Base-by-base conservation (phyloP, 2,329 filamentous ascomycete species). In the Xylaria hypoxylon region DNA sequence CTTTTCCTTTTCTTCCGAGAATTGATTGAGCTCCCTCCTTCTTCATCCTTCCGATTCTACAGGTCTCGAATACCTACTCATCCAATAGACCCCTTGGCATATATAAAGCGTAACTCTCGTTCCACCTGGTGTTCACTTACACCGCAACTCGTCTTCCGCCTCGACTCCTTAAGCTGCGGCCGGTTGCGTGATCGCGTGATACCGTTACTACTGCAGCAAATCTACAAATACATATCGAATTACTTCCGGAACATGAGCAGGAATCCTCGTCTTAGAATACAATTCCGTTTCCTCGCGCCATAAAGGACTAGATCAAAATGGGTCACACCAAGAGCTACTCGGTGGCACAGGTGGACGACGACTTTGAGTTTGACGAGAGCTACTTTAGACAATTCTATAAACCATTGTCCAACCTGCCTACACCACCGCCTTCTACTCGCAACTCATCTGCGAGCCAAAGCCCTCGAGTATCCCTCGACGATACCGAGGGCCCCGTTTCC, bases 351-450 rank as follows among this genome's bases (percentile, higher is more conserved):
- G 67, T 72, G 44, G 80, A 82, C 67, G 81, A 85, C 72, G 82
- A 85, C 62, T 81, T 80, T 70, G 83, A 84, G 72, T 80, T 82
- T 69, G 82, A 84, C 73, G 81, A 84, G 65, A 82, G 83, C 69
- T 87, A 86, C 77, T 88, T 89, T 73, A 76, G 78, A 62, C 80
- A 81, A 67, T 89, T 88, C 70, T 91, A 91, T 78, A 85, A 87
- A 53, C 89, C 89, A 10, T 82, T 91, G 58, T 91, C 89, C 33
- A 90, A 89, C 76, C 83, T 91, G 24, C 89, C 89, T 24, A 91
- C 89, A 59, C 89, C 89, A 68, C 89, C 89, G 50, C 84, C 84
- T 11, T 89, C 86, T 50, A 84, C 83, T 56, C 79, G 79, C 65
- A 80, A 75, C 69, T 82, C 82, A 11, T 82, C 81, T 38, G 80